phyloP scores from a whole-genome alignment of 208 protist species.

The Trypanosoma vivax region DNA sequence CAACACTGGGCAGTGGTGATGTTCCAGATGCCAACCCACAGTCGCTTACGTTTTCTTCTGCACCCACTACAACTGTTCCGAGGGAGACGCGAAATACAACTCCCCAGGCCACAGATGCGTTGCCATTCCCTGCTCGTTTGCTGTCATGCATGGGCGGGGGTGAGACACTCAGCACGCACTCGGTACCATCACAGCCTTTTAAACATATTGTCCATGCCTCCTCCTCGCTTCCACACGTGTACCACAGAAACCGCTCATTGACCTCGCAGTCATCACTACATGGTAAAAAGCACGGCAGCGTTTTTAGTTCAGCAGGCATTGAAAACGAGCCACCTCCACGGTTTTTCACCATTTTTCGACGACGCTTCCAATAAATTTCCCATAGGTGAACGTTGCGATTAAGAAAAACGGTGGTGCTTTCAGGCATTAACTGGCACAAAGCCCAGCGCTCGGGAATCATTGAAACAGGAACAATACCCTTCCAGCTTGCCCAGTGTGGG shows the following conservation, averaged over 20 bases:
- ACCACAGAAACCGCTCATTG: constrained; percentile 60
- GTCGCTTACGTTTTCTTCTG: constrained; percentile 9
- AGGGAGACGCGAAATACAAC: constrained; percentile 49
- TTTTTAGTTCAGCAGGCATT: constrained; percentile 23
- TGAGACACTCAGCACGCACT: constrained; percentile 2
- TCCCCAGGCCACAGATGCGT: constrained; percentile 16
- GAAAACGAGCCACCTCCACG: constrained; percentile 27
- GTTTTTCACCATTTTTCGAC: constrained; percentile 31
- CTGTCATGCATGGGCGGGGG: constrained; percentile 6
- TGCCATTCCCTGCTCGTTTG: neutral
- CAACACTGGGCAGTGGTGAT: neutral
- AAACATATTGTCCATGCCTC: constrained; percentile 47
- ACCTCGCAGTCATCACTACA: constrained; percentile 63
- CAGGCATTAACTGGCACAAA: constrained; percentile 15
- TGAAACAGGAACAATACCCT: constrained; percentile 23
- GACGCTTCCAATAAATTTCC: constrained; percentile 54
- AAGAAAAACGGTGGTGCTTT: constrained; percentile 24
- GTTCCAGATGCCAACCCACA: constrained; percentile 9
- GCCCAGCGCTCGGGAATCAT: constrained; percentile 24
- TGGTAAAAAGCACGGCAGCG: constrained; percentile 20
- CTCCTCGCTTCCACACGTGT: constrained; percentile 36
- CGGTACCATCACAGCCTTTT: constrained; percentile 16
- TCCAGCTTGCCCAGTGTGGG: constrained; percentile 30
- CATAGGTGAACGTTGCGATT: constrained; percentile 52
- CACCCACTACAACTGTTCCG: constrained; percentile 37